phyloP scores from a whole-genome alignment of 2,329 filamentous ascomycete genomes.

The Lecanicillium sp. region DNA sequence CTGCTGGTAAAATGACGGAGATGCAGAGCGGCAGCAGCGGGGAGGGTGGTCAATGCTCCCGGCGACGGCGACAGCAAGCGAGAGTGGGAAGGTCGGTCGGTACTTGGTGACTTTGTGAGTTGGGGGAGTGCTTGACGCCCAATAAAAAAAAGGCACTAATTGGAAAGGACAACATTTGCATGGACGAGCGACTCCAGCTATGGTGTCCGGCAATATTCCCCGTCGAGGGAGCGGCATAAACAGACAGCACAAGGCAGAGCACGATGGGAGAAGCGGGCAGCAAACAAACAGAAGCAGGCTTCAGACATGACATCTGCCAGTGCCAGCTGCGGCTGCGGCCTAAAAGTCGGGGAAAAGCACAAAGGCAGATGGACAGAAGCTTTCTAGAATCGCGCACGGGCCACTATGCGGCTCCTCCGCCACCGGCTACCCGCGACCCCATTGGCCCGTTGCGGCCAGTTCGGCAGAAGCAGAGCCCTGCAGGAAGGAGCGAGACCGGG shows the following conservation, averaged over 20 bases:
- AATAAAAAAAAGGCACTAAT: too few relatives aligned
- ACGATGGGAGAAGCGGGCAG: too few relatives aligned
- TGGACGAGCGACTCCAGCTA: too few relatives aligned
- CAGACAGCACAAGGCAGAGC: too few relatives aligned
- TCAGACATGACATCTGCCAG: background rate
- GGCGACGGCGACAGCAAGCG: too few relatives aligned
- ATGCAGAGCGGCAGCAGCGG: slow-evolving; percentile 13
- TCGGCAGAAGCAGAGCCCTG: slow-evolving; percentile 2
- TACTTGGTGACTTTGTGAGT: too few relatives aligned
- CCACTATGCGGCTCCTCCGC: slow-evolving; percentile 15
- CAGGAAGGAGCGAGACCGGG: too few relatives aligned
- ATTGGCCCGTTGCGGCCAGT: slow-evolving; percentile 11
- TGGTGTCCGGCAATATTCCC: too few relatives aligned
- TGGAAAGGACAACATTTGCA: too few relatives aligned
- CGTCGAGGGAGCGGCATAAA: too few relatives aligned
- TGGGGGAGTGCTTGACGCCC: too few relatives aligned
- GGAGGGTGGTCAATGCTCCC: slow-evolving; percentile 13
- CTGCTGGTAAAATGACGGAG: slow-evolving; percentile 12
- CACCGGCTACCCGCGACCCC: slow-evolving; percentile 1
- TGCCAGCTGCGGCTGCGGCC: background rate
- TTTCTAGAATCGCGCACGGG: slow-evolving; percentile 24
- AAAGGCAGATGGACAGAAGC: slow-evolving; percentile 17
- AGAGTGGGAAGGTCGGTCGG: too few relatives aligned
- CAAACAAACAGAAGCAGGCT: background rate
- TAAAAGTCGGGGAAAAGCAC: slow-evolving; percentile 11